Base-by-base conservation (phyloP, 306 rosid species). In the Datisca glomerata region DNA sequence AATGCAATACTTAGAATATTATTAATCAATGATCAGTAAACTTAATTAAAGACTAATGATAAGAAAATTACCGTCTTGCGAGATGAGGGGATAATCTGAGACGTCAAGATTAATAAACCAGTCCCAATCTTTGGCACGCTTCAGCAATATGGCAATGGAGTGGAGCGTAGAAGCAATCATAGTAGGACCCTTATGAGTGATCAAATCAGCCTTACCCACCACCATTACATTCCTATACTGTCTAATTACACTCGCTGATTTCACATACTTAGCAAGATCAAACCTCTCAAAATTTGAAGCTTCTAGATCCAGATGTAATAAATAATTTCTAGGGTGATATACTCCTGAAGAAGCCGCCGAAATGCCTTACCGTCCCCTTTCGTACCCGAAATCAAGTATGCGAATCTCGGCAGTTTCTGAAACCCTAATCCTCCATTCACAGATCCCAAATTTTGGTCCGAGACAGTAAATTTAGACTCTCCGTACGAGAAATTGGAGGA, bases 41-140 rank as follows among this genome's bases (percentile, higher is more conserved):
- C n/a, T n/a, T n/a, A n/a, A n/a, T n/a, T n/a, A n/a, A 53, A 29
- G 17, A 11, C 12, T 5, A 23, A 20, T 2, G 1, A 15, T 13
- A 43, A 15, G 17, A 55, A 53, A 35, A 42, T 45, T 47, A 83
- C 98, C 98, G 7, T 89, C 93, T 35, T 84, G 98, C 7, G 95
- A 22, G 39, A 80, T 21, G 14, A 89, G 98, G 47, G 98, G 98
- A 55, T 89, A 89, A 80, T 89, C 98, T 47, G 91, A 72, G 2
- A 91, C 79, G 46, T 93, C 65, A 11, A 89, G 95, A 59, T 80
- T 84, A 52, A 89, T 60, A 49, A 89, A 89, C 95, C 97, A 83
- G 41, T 89, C 93, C 95, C 95, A 89, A 19, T 89, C 84, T 20
- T 41, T 35, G 1, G 62, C 76, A 36, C 42, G 43, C 63, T 79